Evolutionary conservation across 1,139 yeast species (phyloP).

Genomic region (Geotrichum aggregatum): DNA sequence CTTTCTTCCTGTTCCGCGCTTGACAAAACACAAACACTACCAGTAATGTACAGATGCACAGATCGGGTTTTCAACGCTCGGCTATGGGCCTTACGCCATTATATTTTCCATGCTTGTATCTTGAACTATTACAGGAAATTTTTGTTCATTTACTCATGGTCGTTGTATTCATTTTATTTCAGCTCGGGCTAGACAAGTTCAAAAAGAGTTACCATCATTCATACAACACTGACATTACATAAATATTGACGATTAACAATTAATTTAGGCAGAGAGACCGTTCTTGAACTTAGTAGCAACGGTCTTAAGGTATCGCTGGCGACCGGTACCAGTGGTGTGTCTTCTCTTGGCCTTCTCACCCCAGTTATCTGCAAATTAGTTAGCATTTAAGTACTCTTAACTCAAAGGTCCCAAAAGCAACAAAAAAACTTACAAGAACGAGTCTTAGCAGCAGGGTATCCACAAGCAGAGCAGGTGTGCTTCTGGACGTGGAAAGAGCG

Average conservation of each 20-base stretch:
- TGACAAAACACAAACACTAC: too few species aligned
- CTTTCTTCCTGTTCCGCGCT: too few species aligned
- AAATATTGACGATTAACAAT: background rate
- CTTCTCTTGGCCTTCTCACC: slow-evolving; percentile 69
- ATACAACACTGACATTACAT: slow-evolving; percentile 6
- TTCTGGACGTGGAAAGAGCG: slow-evolving; percentile 99
- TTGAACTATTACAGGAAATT: too few species aligned
- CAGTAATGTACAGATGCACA: too few species aligned
- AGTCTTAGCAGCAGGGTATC: slow-evolving; percentile 99
- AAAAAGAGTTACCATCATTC: slow-evolving; percentile 3
- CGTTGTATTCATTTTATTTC: background rate
- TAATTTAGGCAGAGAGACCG: slow-evolving; percentile 89
- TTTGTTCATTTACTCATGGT: background rate
- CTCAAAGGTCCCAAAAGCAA: background rate
- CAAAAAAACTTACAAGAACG: slow-evolving; percentile 46
- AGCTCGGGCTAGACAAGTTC: background rate
- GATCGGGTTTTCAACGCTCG: too few species aligned
- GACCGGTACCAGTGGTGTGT: slow-evolving; percentile 99
- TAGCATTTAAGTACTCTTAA: background rate
- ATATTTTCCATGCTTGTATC: too few species aligned
- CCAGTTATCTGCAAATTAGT: slow-evolving; percentile 74
- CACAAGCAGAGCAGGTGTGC: slow-evolving; percentile 98
- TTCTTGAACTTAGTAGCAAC: slow-evolving; percentile 97
- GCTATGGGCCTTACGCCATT: too few species aligned
- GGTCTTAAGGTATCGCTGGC: slow-evolving; percentile 97